Base-by-base conservation (phyloP, 148 eudicot species). In the Drosera capensis region DNA sequence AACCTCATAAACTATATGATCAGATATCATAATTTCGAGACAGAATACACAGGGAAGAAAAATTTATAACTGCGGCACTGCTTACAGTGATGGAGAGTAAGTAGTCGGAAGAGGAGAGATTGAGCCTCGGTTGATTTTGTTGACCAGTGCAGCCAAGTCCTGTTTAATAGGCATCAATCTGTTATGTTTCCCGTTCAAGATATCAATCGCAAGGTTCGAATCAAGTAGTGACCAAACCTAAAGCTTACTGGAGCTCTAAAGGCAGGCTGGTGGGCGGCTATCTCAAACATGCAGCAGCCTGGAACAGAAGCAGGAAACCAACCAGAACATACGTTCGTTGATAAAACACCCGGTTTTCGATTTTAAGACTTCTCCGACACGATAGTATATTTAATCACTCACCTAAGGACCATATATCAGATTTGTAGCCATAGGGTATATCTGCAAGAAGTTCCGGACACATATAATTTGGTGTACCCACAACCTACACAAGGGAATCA, bases 241-340 rank as follows among this genome's bases (percentile, higher is more conserved):
- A 0, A 22, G 59, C 82, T 75, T 70, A 88, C 97, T 12, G 92
- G 69, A 55, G 97, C 97, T 63, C 74, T 65, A 57, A 80, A 88
- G 55, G 97, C 70, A 30, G 79, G 79, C 57, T 88, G 97, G 56
- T 88, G 93, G 20, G 97, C 86, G 42, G 94, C 94, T 43, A 88
- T 88, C 74, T 88, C 97, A 65, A 88, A 88, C 79, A 84, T 77
- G 43, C 95, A 80, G 55, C 97, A 88, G 43, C 97, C 97, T 87
- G 63, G 36, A 50, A 47, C 14, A 35, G 20, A 20, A 23, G 37
- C 19, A 17, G 25, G 1, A 54, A 26, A n/a, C n/a, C n/a, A n/a
- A 16, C 34, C 38, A 4, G 11, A 34, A 15, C 13, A 11, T 34
- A 34, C 2, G n/a, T 34, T 0, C n/a, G 11, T 3, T 11, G 3